Base-by-base conservation (phyloP, 331 rosid genomes). In the Prunus yedoensis region DNA sequence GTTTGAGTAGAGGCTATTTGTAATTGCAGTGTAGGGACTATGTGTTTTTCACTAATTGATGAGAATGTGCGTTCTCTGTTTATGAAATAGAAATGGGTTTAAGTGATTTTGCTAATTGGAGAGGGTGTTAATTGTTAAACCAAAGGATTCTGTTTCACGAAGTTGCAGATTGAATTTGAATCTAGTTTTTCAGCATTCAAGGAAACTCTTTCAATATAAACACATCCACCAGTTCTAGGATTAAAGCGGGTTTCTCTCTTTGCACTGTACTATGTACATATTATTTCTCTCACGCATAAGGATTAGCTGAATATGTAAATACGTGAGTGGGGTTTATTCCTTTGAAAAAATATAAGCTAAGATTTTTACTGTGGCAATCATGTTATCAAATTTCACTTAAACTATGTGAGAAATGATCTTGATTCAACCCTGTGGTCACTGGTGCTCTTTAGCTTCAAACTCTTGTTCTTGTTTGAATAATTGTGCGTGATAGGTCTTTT, bases 1-100 rank as follows among this genome's bases (percentile, higher is more conserved):
- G 8, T 76, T 58, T 28, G 14, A 73, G 74, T 53, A 25, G 30
- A 43, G 10, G 68, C 2, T 0, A 27, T 35, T 30, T 77, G 10
- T 1, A 20, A n/a, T 58, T 21, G 64, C 17, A 17, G 12, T 50
- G 35, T 58, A 57, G n/a, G 12, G 59, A 67, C 20, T 43, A 17
- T 53, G 14, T 74, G 63, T 51, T 20, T 74, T 14, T 15, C 27
- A 27, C 45, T 68, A 3, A 23, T 5, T 59, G 52, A 63, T 47
- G 68, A 30, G 5, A 70, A 70, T 61, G 71, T 49, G 65, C 61
- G 52, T 60, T 49, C 13, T 41, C 10, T 18, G 46, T 77, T 23
- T 3, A 17, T 50, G 67, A 27, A 56, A 58, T 41, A 2, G 49
- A 4, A 3, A 45, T 67, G 74, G 60, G 58, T 17, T 66, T 45